Evolutionary conservation across 768 basidiomycete genomes (phyloP).

Genomic region (Sarcodon sp.): DNA sequence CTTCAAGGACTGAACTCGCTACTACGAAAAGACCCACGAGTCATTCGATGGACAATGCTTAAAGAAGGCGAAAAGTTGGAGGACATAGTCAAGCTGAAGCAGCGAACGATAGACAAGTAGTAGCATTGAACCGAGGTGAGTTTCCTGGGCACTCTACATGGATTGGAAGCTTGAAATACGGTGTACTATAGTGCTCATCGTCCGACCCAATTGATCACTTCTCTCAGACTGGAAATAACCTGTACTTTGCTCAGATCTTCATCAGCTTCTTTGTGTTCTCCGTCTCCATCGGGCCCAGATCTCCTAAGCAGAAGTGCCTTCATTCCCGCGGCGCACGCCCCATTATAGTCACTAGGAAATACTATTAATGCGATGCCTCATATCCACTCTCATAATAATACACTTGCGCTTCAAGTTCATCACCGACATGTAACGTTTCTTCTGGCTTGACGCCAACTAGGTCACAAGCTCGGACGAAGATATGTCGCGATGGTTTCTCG

Average conservation of each 20-base stretch:
- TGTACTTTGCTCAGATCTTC: slow-evolving; percentile 27
- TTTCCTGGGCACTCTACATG: not conserved
- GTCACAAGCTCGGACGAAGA: slow-evolving; percentile 38
- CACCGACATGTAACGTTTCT: slow-evolving; percentile 62
- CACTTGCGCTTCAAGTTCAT: slow-evolving; percentile 52
- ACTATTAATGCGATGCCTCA: not conserved
- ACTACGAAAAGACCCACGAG: slow-evolving; percentile 69
- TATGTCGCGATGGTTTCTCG: slow-evolving; percentile 53
- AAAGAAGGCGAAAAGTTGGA: slow-evolving; percentile 67
- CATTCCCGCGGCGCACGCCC: slow-evolving; percentile 42
- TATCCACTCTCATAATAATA: not conserved
- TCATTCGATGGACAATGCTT: slow-evolving; percentile 71
- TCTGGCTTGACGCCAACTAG: slow-evolving; percentile 19
- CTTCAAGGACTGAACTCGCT: slow-evolving; percentile 51
- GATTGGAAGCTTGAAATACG: not conserved
- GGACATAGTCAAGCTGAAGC: slow-evolving; percentile 44
- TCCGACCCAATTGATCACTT: slow-evolving; percentile 23
- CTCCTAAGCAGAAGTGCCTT: slow-evolving; percentile 45
- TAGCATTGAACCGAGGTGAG: slow-evolving; percentile 4
- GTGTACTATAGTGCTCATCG: not conserved
- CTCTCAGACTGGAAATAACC: slow-evolving; percentile 23
- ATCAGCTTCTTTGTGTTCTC: slow-evolving; percentile 26
- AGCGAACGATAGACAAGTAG: slow-evolving; percentile 21
- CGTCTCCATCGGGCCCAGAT: slow-evolving; percentile 31
- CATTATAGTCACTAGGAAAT: slow-evolving; percentile 46